A percentile compares a stretch with the other conserved stretches of the same genome.
Evolutionary conservation across 1,284 basidiomycete genomes (phyloP).

Genomic region (Sanghuangporus weigelae): DNA sequence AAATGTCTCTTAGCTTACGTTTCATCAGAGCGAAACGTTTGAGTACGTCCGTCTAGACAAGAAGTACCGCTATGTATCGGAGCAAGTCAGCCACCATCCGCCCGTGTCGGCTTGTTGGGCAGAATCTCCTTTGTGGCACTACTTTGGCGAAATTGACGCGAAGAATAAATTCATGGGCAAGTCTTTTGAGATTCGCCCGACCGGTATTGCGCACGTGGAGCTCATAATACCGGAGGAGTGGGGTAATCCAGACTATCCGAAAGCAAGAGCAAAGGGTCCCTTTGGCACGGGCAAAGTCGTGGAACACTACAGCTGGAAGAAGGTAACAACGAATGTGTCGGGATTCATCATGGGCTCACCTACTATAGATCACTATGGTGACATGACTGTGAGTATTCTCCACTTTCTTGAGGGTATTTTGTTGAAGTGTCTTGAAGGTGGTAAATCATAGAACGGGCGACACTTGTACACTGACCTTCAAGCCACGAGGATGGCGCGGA

Average conservation of each 20-base stretch:
- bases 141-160: slow-evolving; percentile 90
- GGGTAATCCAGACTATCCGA: slow-evolving; percentile 50
- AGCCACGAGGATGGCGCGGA: slow-evolving; percentile 92
- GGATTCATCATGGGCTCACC: slow-evolving; percentile 93
- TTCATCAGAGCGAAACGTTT: slow-evolving; percentile 75
- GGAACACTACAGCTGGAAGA: slow-evolving; percentile 93
- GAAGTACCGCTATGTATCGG: slow-evolving; percentile 89
- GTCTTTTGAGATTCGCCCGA: slow-evolving; percentile 94
- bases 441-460: slow-evolving; percentile 94
- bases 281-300: slow-evolving; percentile 48
- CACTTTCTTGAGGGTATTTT: not conserved
- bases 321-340: slow-evolving; percentile 90
- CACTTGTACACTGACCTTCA: slow-evolving; percentile 87
- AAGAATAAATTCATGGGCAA: slow-evolving; percentile 96
- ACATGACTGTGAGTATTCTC: slow-evolving; percentile 71
- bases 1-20: slow-evolving; percentile 26
- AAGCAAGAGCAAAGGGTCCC: slow-evolving; percentile 32
- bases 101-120: slow-evolving; percentile 98
- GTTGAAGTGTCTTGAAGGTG: slow-evolving; percentile 39
- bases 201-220: slow-evolving; percentile 88
- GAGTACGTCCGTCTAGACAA: slow-evolving; percentile 89
- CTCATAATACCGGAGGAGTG: slow-evolving; percentile 72
- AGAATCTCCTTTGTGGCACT: slow-evolving; percentile 86
- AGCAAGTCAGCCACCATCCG: slow-evolving; percentile 96
- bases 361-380: slow-evolving; percentile 96